Evolutionary conservation across 768 basidiomycete genomes (phyloP), one percentile per base, ranked within the genome.

Genomic region (Clavaria fumosa): DNA sequence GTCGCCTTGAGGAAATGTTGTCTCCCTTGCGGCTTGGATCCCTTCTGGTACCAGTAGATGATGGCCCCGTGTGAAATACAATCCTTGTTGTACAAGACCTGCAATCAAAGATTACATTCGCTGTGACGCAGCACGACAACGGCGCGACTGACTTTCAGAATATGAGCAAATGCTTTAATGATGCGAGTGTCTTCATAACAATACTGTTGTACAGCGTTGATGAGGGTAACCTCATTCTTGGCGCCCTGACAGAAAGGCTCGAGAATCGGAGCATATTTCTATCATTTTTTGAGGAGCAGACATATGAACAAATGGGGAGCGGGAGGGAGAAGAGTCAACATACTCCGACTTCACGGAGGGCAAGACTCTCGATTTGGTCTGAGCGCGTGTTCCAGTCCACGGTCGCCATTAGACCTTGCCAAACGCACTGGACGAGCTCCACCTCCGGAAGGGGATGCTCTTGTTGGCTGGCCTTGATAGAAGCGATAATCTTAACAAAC

Each of bases 41-140:
- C 93, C 61, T 99, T 99, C 62, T 85, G 79, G 59, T 88, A 67
- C 93, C 93, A 99, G 58, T 95, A 97, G 42, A 96, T 81, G 51
- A 99, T 91, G 43, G 91, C 90, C 53, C 91, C 81, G 52, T 91
- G 89, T 39, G 89, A 84, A 48, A 96, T 70, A 59, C 89, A 89
- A 50, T 99, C 93, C 50, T 83, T 78, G 62, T 91, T 91, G 63
- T 95, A 96, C 57, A 96, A 66, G 48, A 91, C 79, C 85, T 89
- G n/a, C n/a, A n/a, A n/a, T n/a, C n/a, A n/a, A n/a, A n/a, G n/a
- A n/a, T n/a, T n/a, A n/a, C n/a, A 30, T 22, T 19, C 11, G 19
- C 5, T 19, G 14, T 20, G 2, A 21, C 12, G 18, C 19, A n/a
- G n/a, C n/a, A n/a, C n/a, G n/a, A n/a, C n/a, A n/a, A n/a, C n/a